These are phyloP conservation scores for Pseudozyma sp. DNA, from an alignment of 1,284 basidiomycete species.

Conservation along the genomic window DNA sequence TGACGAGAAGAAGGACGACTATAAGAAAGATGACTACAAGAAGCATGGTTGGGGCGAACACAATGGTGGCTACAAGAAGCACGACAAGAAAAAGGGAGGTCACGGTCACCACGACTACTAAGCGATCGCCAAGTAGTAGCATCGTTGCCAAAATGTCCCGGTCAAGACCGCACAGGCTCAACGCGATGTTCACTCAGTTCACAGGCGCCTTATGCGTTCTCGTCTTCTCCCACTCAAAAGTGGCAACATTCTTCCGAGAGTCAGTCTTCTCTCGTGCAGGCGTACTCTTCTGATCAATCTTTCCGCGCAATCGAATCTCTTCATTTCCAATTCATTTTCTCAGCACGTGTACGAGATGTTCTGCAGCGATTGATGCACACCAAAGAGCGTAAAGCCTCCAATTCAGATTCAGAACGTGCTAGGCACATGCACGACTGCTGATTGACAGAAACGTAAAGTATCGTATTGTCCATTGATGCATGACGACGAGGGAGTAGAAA, in stretches of 20 bases:
- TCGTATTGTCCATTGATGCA: constrained; percentile 21
- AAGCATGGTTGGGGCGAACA: constrained; percentile 2
- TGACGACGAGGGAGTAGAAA: constrained; percentile 2
- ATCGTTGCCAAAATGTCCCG: no score
- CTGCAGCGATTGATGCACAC: no score
- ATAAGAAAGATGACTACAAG: constrained; percentile 6
- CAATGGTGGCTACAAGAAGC: constrained; percentile 5
- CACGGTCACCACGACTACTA: constrained; percentile 23
- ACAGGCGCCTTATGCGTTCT: neutral
- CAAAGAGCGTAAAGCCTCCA: neutral
- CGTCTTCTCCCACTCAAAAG: no score
- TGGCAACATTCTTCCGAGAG: no score
- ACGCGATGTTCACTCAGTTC: no score
- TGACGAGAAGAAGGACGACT: constrained; percentile 10
- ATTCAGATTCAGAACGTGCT: neutral
- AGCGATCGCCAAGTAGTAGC: neutral
- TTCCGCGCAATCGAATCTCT: no score
- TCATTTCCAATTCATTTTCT: no score
- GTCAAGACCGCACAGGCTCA: no score
- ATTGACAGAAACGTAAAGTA: neutral
- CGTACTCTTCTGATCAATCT: no score
- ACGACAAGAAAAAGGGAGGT: constrained; percentile 6
- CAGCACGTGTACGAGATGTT: no score
- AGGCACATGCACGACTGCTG: neutral
- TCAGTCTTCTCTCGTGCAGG: no score